Conservation (phyloP, 768 basidiomycete species). For the Auricularia heimuer region DNA sequence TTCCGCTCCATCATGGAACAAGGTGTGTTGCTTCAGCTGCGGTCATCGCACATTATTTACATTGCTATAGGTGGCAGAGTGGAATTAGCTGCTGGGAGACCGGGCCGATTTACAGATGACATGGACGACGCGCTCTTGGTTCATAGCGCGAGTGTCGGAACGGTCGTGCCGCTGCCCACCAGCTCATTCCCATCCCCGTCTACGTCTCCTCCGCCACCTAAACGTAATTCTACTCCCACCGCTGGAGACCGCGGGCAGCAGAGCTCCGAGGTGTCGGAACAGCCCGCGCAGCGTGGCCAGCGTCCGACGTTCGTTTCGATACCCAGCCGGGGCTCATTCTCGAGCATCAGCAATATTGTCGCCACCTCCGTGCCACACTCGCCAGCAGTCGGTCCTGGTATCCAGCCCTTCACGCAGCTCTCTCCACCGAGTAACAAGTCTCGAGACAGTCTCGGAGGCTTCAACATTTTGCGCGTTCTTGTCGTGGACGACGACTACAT, state of each 20-base stretch:
- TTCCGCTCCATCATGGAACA: background rate
- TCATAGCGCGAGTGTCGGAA: background rate
- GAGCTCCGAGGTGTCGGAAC: background rate
- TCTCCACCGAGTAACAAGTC: background rate
- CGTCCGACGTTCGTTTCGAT: background rate
- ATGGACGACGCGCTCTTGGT: background rate
- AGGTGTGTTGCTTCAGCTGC: background rate
- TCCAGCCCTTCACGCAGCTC: background rate
- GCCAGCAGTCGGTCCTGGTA: background rate
- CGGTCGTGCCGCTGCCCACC: background rate
- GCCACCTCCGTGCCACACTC: background rate
- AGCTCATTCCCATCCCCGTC: background rate
- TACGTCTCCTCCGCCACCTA: background rate
- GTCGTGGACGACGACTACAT: constrained; percentile 79
- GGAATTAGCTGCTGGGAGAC: background rate
- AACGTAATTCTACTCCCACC: background rate
- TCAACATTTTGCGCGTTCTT: constrained; percentile 41
- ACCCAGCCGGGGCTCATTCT: background rate
- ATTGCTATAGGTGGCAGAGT: background rate
- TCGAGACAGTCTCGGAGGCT: background rate
- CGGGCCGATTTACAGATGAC: background rate
- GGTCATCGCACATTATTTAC: background rate
- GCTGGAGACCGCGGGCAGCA: background rate
- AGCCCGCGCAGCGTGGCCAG: background rate
- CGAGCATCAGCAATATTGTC: background rate